Percentiles rank a stretch among this genome's conserved stretches.
Conservation (phyloP, 2,329 filamentous ascomycete genomes). For the Penicillium psychrosexuale region DNA sequence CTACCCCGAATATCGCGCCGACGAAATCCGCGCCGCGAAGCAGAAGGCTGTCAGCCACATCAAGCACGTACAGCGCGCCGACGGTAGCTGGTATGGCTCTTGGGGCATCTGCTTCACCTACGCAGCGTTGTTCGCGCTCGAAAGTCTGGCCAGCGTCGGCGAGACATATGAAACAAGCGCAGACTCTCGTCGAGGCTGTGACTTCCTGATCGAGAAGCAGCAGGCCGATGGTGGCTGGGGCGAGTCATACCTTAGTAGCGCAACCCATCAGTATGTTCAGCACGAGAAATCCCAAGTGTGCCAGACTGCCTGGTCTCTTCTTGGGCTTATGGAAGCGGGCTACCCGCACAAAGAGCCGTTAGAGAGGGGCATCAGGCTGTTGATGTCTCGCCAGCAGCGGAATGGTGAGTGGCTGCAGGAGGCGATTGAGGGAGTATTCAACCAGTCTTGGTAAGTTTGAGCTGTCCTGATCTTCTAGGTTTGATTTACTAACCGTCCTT, state of each 20-base stretch:
- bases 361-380: slow-evolving; percentile 69
- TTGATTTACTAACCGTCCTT: slow-evolving; percentile 17
- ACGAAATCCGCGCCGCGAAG: slow-evolving; percentile 73
- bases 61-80: slow-evolving; percentile 68
- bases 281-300: slow-evolving; percentile 84
- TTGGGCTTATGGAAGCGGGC: slow-evolving; percentile 75
- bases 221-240: slow-evolving; percentile 92
- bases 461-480: background rate
- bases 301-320: slow-evolving; percentile 87
- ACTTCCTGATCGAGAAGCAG: slow-evolving; percentile 83
- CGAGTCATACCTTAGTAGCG: slow-evolving; percentile 85
- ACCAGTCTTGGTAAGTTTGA: slow-evolving; percentile 77
- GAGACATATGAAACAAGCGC: slow-evolving; percentile 75
- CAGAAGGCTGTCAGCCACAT: slow-evolving; percentile 76
- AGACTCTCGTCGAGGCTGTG: slow-evolving; percentile 69
- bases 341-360: slow-evolving; percentile 74
- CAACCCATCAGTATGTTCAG: slow-evolving; percentile 70
- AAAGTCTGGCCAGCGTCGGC: slow-evolving; percentile 75
- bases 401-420: slow-evolving; percentile 97
- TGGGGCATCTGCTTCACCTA: slow-evolving; percentile 99
- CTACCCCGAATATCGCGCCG: slow-evolving; percentile 74
- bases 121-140: slow-evolving; percentile 91
- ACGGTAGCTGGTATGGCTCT: slow-evolving; percentile 96
- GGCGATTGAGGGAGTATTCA: slow-evolving; percentile 96
- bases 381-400: slow-evolving; percentile 78